These are phyloP conservation scores for Globisporangium paddicum DNA, from an alignment of 352 stramenopile species.

Conservation along the genomic window DNA sequence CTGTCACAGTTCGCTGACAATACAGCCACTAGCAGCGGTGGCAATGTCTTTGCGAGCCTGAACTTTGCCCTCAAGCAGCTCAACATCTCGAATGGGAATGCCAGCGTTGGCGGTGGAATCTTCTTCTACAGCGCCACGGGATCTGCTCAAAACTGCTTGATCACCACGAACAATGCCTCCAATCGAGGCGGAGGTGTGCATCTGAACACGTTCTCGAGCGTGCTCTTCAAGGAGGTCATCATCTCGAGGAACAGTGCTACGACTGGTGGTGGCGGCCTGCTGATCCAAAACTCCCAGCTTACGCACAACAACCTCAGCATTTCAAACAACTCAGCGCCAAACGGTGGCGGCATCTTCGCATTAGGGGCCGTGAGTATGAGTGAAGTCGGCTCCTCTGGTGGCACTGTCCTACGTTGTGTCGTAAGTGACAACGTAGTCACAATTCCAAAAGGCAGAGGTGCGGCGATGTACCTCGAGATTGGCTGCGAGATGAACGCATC, in stretches of 20 bases:
- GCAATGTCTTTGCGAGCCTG: conserved; percentile 9
- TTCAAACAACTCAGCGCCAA: conserved; percentile 17
- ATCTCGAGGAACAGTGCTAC: conserved; percentile 4
- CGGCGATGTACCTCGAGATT: conserved; percentile 20
- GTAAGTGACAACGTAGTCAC: conserved; percentile 3
- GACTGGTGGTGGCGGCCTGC: conserved; percentile 22
- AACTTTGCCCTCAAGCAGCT: neutral
- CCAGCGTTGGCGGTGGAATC: conserved; percentile 19
- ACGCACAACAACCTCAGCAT: conserved; percentile 22
- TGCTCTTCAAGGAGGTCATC: neutral
- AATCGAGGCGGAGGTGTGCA: conserved; percentile 8
- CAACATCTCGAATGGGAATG: conserved; percentile 1
- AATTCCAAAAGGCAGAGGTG: conserved; percentile 10
- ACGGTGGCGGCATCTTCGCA: conserved; percentile 24
- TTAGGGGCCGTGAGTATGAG: neutral
- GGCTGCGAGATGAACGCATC: conserved; percentile 14
- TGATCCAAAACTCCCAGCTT: conserved; percentile 15
- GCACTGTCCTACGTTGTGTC: neutral
- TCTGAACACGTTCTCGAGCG: neutral
- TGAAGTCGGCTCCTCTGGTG: neutral
- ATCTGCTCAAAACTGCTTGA: neutral
- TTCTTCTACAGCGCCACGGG: neutral
- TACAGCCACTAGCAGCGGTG: conserved; percentile 8
- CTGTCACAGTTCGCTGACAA: conserved; percentile 3
- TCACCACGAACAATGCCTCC: neutral